Evolutionary conservation across 2,329 filamentous ascomycete species (phyloP), one percentile per base, ranked within the genome.

Genomic region (Colletotrichum sp.): DNA sequence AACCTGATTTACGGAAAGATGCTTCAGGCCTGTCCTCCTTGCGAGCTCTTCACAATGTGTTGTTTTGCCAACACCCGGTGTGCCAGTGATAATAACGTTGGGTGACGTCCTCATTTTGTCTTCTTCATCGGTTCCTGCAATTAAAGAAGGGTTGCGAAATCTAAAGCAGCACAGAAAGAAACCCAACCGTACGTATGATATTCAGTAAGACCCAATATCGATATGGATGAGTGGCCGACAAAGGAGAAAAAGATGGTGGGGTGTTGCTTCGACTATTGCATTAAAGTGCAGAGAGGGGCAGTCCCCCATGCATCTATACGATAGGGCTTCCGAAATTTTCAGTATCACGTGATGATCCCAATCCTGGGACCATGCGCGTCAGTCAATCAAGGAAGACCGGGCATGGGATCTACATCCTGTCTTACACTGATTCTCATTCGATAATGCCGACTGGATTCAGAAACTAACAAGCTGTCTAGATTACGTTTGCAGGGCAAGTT

Each of bases 1-100:
- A 51, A 98, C 88, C 78, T 98, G 91, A 83, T 98, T 99, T 80
- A 99, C 91, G 12, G 93, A 93, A 16, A 99, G 83, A 83, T 98
- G 96, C 79, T 92, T 93, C 76, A 98, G 86, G 2, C 93, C 94
- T 11, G 93, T 94, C 73, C 90, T 91, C 80, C 93, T 88, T 8
- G 95, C 94, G 63, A 99, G 87, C 79, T 91, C 89, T 83, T 98
- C 94, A 81, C 94, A 95, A 83, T 98, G 96, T 9, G 94, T 97
- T 21, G 96, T 98, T 87, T 99, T 99, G 80, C 97, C 97, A 33
- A 97, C 95, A 69, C 97, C 97, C 1, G 97, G 97, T 24, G 97
- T 99, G 76, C 97, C 97, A 54, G 97, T 98, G 77, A 99, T 89
- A 78, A 99, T 93, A 80, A 99, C 95, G 83, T 98, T 99, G 34